Percentiles rank a stretch among this genome's conserved stretches.
These are phyloP conservation scores for Paramecium bursaria DNA, from an alignment of 73 alveolate species.

Conservation along the genomic window DNA sequence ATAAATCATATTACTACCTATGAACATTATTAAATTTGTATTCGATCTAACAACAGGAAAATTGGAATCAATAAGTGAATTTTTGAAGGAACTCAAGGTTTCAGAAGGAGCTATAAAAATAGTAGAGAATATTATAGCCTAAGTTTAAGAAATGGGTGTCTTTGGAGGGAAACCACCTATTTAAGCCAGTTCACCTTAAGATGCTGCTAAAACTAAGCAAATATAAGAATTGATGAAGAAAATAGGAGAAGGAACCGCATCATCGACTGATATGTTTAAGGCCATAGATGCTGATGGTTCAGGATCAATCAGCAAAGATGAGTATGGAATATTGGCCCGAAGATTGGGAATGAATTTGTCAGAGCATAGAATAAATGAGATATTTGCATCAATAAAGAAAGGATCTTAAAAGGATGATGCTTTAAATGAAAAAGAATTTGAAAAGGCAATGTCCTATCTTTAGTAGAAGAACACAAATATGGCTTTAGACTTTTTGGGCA, in stretches of 20 bases:
- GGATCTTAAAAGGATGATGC: constrained; percentile 37
- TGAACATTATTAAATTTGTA: constrained; percentile 30
- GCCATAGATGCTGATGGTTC: constrained; percentile 61
- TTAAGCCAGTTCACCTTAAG: neutral
- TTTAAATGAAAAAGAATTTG: constrained; percentile 65
- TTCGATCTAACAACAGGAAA: constrained; percentile 12
- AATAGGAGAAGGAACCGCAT: constrained; percentile 47
- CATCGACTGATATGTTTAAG: constrained; percentile 36
- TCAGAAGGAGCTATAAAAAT: constrained; percentile 49
- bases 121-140: constrained; percentile 11
- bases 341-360: constrained; percentile 67
- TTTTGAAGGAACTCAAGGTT: constrained; percentile 40
- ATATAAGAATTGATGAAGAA: constrained; percentile 52
- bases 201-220: constrained; percentile 23
- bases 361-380: constrained; percentile 70
- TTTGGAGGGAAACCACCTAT: constrained; percentile 32
- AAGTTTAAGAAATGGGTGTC: constrained; percentile 49
- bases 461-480: constrained; percentile 63
- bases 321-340: constrained; percentile 49
- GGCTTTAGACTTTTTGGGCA: constrained; percentile 68
- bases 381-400: constrained; percentile 62
- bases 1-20: constrained; percentile 31
- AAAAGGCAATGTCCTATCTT: constrained; percentile 59
- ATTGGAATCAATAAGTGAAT: constrained; percentile 12
- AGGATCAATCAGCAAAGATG: constrained; percentile 22